Base-by-base conservation (phyloP, 2,329 filamentous ascomycete genomes). In the Corinectria fuckeliana region DNA sequence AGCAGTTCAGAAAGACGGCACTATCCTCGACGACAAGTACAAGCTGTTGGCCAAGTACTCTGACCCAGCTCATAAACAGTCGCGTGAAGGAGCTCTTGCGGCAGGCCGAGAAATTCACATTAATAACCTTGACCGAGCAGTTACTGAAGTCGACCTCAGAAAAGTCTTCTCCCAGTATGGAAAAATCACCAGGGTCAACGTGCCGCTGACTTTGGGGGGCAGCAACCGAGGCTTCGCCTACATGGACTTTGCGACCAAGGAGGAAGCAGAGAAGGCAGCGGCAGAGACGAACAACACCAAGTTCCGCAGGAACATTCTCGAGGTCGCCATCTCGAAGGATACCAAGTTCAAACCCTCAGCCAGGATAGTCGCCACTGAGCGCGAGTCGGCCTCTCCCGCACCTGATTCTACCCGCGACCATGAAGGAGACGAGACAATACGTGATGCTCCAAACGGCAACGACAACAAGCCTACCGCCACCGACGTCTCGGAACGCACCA, bases 51-150 rank as follows among this genome's bases (percentile, higher is more conserved):
- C 87, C 8, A 93, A 93, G 76, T 91, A 96, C 66, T 98, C 95
- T 0, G 88, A 98, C 69, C 95, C 95, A 0, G 78, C 80, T 8
- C 85, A 85, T 26, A 94, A 91, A 75, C 92, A 96, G 74, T 82
- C 86, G 39, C 90, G 95, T 20, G 86, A 89, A 58, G 93, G 93
- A 20, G 88, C 93, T 9, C 84, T 91, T 48, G 88, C 91, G n/a
- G 94, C 98, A 74, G 92, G 91, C 3, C 88, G 95, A 30, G 94
- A 98, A 76, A 77, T 98, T 9, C 91, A 93, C 69, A 81, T 97
- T 51, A 88, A 82, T 53, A 90, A 91, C 60, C 75, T 94, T 11
- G 85, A 90, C 62, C 81, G 80, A 58, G 81, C 81, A 26, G 81
- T 85, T 2, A 83, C 80, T 3, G 91, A 95, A 69, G 77, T 83